Conservation (phyloP, 768 basidiomycete species). For the Phallus indusiatus region DNA sequence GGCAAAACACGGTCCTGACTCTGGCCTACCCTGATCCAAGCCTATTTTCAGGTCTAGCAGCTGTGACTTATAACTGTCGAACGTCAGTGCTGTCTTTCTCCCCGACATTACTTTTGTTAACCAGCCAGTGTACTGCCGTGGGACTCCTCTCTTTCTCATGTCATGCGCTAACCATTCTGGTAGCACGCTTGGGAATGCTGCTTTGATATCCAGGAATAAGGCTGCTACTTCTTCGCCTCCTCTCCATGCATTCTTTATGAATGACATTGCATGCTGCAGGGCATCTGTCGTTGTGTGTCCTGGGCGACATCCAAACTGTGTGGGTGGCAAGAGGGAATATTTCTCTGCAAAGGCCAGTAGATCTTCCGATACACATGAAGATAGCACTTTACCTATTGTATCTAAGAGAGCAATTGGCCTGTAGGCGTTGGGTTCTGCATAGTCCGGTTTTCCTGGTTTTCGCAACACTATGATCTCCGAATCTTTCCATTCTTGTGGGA, state of each 20-base stretch:
- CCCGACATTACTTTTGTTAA: background rate
- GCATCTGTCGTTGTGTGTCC: conserved; percentile 30
- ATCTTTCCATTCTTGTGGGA: conserved; percentile 21
- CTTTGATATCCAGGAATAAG: conserved; percentile 24
- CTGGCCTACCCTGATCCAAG: background rate
- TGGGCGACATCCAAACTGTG: conserved; percentile 32
- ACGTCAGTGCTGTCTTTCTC: background rate
- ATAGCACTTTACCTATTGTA: conserved; percentile 23
- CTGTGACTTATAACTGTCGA: background rate
- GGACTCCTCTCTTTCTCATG: conserved; percentile 14
- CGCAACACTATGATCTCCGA: conserved; percentile 23
- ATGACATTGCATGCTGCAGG: conserved; percentile 13
- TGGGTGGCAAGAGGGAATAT: conserved; percentile 23
- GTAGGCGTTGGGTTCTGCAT: conserved; percentile 25
- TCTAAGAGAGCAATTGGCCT: conserved; percentile 29
- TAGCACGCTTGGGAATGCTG: conserved; percentile 19
- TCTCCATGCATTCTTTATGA: conserved; percentile 18
- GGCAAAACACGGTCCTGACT: conserved; percentile 11
- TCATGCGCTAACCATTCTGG: conserved; percentile 16
- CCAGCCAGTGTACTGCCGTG: conserved; percentile 10
- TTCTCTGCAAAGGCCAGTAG: conserved; percentile 20
- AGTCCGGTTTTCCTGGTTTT: conserved; percentile 28
- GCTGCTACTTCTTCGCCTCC: conserved; percentile 14
- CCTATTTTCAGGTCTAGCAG: background rate
- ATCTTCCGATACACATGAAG: conserved; percentile 16